These are phyloP conservation scores for Curvularia sp. DNA, from an alignment of 2,329 filamentous ascomycete genomes.

Conservation along the genomic window DNA sequence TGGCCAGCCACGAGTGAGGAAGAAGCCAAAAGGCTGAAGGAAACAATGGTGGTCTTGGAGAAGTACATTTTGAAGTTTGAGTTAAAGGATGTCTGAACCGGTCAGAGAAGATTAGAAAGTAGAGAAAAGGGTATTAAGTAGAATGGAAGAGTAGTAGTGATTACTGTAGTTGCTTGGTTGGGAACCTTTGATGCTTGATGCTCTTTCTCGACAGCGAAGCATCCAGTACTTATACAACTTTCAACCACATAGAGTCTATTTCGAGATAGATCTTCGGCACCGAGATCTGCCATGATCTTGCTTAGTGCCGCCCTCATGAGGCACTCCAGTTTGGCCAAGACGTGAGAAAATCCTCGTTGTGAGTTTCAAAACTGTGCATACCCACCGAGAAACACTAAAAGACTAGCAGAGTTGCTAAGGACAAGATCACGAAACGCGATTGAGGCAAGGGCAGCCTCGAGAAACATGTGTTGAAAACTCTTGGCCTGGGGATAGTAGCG, in stretches of 20 bases:
- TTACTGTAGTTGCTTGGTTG: constrained; percentile 46
- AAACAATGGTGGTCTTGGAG: constrained; percentile 47
- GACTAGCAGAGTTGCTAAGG: constrained; percentile 17
- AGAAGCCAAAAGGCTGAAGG: constrained; percentile 61
- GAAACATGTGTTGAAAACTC: constrained; percentile 28
- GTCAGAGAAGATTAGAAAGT: constrained; percentile 42
- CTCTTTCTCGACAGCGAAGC: constrained; percentile 28
- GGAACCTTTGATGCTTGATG: constrained; percentile 46
- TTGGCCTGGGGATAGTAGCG: constrained; percentile 22
- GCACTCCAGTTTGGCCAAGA: constrained; percentile 43
- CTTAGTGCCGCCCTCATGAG: constrained; percentile 27
- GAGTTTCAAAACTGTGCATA: constrained; percentile 25
- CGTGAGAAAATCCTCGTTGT: constrained; percentile 22
- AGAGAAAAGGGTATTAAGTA: constrained; percentile 32
- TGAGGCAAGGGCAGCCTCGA: constrained; percentile 32
- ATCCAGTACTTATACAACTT: constrained; percentile 39
- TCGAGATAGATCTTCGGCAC: constrained; percentile 1
- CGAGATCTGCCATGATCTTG: constrained; percentile 16
- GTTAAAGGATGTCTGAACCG: constrained; percentile 44
- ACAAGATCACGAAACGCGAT: constrained; percentile 32
- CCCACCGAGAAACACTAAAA: constrained; percentile 25
- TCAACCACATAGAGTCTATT: not conserved
- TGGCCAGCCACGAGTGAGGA: constrained; percentile 66
- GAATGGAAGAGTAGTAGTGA: constrained; percentile 39
- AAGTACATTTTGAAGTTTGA: constrained; percentile 50